Conservation (phyloP, 75 land plant species). For the Sequoia sempervirens region DNA sequence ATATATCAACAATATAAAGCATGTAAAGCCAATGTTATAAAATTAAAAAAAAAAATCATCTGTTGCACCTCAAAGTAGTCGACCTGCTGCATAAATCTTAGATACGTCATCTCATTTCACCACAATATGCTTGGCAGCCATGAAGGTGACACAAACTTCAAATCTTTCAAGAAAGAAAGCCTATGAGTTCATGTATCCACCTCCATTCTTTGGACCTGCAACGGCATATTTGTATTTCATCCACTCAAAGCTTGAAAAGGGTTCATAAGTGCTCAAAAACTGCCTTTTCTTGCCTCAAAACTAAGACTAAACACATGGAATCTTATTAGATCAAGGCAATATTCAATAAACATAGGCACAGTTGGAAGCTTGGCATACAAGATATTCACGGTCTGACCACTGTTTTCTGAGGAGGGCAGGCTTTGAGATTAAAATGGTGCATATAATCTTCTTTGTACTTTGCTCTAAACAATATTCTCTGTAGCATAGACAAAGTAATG, state of each 20-base stretch:
- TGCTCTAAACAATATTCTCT: too few relatives aligned
- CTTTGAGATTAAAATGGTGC: not conserved
- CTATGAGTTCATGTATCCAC: conserved; percentile 6
- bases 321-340: not conserved
- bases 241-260: too few relatives aligned
- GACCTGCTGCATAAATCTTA: not conserved
- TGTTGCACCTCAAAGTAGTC: conserved; percentile 5
- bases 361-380: not conserved
- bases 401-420: not conserved
- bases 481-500: too few relatives aligned
- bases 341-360: not conserved
- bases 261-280: too few relatives aligned
- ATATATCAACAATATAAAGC: not conserved
- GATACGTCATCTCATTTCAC: conserved; percentile 6
- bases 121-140: not conserved
- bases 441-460: not conserved
- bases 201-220: conserved; percentile 4
- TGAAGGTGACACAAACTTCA: conserved; percentile 2
- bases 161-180: not conserved
- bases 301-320: not conserved
- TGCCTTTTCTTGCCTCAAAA: not conserved
- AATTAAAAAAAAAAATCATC: not conserved
- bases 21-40: not conserved
- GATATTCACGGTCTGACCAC: not conserved
- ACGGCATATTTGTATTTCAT: conserved; percentile 3